Evolutionary conservation across 1,284 basidiomycete genomes (phyloP).

Genomic region (Pseudozyma flocculosa): DNA sequence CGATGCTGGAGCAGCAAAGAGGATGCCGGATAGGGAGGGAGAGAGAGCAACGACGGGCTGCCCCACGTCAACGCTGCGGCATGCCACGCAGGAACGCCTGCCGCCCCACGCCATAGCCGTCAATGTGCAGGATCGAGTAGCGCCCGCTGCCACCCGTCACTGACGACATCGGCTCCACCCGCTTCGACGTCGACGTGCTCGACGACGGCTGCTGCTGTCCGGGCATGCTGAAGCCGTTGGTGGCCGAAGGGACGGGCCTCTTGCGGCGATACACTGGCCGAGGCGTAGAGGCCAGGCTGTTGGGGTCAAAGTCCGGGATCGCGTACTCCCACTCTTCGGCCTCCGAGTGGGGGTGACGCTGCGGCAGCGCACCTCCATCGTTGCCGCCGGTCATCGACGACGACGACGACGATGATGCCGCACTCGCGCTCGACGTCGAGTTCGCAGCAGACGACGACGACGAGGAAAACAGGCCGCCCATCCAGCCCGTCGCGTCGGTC

Average conservation of each 20-base stretch:
- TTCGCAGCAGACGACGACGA: no score
- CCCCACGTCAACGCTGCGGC: conserved; percentile 1
- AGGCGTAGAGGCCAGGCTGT: conserved; percentile 24
- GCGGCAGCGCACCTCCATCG: no score
- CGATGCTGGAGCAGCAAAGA: no score
- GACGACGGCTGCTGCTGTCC: neutral
- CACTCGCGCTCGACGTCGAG: no score
- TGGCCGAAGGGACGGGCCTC: conserved; percentile 20
- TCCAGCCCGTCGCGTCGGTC: conserved; percentile 9
- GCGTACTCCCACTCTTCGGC: conserved; percentile 44
- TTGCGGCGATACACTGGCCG: conserved; percentile 41
- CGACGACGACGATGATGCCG: no score
- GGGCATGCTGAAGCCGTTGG: conserved; percentile 22
- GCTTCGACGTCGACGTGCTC: neutral
- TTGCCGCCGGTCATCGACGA: neutral
- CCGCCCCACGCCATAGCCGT: conserved; percentile 28
- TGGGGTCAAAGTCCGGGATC: conserved; percentile 38
- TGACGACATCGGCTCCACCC: neutral
- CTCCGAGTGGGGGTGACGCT: no score
- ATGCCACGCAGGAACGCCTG: conserved; percentile 22
- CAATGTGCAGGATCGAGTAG: conserved; percentile 43
- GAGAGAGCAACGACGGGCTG: no score
- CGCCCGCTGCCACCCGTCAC: neutral
- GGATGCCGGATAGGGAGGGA: no score
- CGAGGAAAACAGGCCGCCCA: conserved; percentile 12